Conservation (phyloP, 2,329 filamentous ascomycete species). For the Chaetomiaceae sp. region DNA sequence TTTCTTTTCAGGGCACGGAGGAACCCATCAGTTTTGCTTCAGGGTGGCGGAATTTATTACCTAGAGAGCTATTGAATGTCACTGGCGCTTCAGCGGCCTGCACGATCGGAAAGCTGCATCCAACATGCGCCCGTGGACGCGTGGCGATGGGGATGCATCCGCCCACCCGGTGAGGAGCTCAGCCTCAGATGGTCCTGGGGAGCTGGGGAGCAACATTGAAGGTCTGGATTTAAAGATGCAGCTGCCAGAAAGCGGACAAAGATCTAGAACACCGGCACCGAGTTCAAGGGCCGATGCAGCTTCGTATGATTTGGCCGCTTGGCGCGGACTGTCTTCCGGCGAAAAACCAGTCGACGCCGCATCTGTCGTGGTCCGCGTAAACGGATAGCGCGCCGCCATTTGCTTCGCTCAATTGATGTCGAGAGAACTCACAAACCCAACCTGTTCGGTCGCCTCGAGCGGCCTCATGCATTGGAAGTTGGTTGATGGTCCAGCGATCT, state of each 20-base stretch:
- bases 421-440: background rate
- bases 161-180: background rate
- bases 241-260: background rate
- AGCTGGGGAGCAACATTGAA: background rate
- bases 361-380: background rate
- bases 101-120: no score
- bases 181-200: background rate
- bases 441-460: background rate
- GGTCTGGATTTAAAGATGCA: no score
- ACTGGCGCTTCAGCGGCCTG: no score
- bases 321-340: background rate
- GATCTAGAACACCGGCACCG: background rate
- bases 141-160: constrained; percentile 1
- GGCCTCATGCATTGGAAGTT: background rate
- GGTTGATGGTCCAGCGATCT: background rate
- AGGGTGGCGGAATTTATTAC: no score
- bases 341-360: background rate
- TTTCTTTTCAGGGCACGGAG: no score
- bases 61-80: background rate
- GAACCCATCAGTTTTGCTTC: no score
- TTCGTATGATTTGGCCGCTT: constrained; percentile 12
- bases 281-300: background rate
- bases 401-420: background rate
- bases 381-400: background rate
- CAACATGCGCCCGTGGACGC: background rate